These are phyloP conservation scores for Marchantia polymorpha DNA, from an alignment of 225 moss, liverwort and hornwort species.

Conservation along the genomic window DNA sequence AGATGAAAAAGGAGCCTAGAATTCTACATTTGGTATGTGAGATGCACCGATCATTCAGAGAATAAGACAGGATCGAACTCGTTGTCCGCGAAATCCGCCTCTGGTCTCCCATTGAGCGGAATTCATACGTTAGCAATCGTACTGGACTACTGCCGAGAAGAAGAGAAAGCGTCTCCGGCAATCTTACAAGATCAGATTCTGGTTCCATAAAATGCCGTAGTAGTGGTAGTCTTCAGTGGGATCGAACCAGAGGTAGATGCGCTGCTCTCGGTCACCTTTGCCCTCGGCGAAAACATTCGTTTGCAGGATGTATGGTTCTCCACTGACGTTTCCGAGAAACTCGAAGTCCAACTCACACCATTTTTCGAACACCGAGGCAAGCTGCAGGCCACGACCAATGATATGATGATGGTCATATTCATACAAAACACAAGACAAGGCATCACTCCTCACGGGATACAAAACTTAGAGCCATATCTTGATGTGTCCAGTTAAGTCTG, in stretches of 20 bases:
- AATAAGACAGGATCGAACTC: neutral
- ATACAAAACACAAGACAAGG: too few species aligned
- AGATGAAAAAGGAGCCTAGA: neutral
- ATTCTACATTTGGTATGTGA: neutral
- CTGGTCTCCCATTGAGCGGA: too few species aligned
- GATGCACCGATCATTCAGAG: neutral
- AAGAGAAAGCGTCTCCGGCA: neutral
- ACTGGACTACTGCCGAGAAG: neutral
- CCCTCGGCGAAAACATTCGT: slow-evolving; percentile 26
- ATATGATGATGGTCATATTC: too few species aligned
- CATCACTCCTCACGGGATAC: too few species aligned
- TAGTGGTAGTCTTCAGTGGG: slow-evolving; percentile 49
- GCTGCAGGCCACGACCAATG: too few species aligned
- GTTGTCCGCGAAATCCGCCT: neutral
- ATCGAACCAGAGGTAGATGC: slow-evolving; percentile 52
- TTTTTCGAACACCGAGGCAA: too few species aligned
- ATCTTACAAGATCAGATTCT: slow-evolving; percentile 47
- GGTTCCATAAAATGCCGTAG: slow-evolving; percentile 66
- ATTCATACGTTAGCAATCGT: neutral
- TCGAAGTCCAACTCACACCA: too few species aligned
- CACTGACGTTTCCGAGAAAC: too few species aligned
- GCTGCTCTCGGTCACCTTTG: slow-evolving; percentile 39
- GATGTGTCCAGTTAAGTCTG: too few species aligned
- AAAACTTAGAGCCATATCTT: too few species aligned
- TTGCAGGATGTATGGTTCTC: slow-evolving; percentile 17